Conservation (phyloP, 225 moss, liverwort and hornwort genomes). For the Bryum argenteum region DNA sequence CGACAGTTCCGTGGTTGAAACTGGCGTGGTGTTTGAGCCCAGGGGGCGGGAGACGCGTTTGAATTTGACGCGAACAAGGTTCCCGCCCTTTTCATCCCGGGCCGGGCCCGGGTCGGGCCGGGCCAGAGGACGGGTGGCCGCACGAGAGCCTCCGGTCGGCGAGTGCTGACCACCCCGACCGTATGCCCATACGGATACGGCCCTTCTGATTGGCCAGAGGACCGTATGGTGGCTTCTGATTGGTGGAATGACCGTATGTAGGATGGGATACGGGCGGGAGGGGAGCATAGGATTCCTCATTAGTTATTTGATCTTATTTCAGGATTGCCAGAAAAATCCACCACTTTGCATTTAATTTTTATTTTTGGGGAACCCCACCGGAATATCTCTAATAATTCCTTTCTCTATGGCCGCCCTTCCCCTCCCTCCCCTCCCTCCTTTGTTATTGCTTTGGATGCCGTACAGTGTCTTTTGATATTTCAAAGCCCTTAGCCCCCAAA, state of each 20-base stretch:
- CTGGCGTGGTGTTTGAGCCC: neutral
- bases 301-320: conserved; percentile 8
- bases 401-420: conserved; percentile 5
- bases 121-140: conserved; percentile 11
- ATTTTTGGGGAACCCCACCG: neutral
- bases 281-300: conserved; percentile 24
- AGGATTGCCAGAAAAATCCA: conserved; percentile 8
- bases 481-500: neutral
- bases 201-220: no score
- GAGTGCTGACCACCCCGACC: neutral
- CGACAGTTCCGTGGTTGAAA: neutral
- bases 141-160: conserved; percentile 31
- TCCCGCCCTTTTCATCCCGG: conserved; percentile 28
- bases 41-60: conserved; percentile 39
- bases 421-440: no score
- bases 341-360: conserved; percentile 4
- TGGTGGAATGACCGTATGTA: neutral
- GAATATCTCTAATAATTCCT: neutral
- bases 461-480: neutral
- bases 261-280: conserved; percentile 9
- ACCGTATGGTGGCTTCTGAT: no score
- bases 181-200: neutral
- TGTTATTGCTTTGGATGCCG: conserved; percentile 8
- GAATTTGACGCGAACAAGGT: conserved; percentile 27
- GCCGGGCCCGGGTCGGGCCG: neutral